These are phyloP conservation scores for Fusarium clavum DNA, from an alignment of 2,329 filamentous ascomycete genomes.

Conservation along the genomic window DNA sequence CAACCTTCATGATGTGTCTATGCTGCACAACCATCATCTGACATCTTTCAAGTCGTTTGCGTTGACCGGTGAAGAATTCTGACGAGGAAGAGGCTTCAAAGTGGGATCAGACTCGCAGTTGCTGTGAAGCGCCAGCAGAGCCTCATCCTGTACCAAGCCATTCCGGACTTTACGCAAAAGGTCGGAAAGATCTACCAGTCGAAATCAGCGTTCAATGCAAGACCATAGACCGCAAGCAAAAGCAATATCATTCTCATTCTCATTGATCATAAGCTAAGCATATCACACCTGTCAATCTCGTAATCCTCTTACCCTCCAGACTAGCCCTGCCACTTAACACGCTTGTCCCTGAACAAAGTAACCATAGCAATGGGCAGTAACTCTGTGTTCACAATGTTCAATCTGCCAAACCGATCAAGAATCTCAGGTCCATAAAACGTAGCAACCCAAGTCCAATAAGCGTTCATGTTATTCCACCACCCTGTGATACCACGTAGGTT, in stretches of 20 bases:
- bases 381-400: constrained; percentile 59
- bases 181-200: too few relatives aligned
- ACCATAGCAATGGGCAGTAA: constrained; percentile 62
- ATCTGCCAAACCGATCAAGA: constrained; percentile 57
- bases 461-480: constrained; percentile 50
- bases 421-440: constrained; percentile 59
- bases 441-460: constrained; percentile 62
- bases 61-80: not conserved
- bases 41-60: not conserved
- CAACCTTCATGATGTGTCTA: too few relatives aligned
- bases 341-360: constrained; percentile 56
- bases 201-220: too few relatives aligned
- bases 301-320: fast-evolving
- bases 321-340: constrained; percentile 55
- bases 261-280: too few relatives aligned
- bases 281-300: too few relatives aligned
- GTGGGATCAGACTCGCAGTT: not conserved
- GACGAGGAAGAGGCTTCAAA: not conserved
- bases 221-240: too few relatives aligned
- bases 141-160: not conserved
- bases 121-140: not conserved
- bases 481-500: constrained; percentile 40
- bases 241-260: too few relatives aligned
- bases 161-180: too few relatives aligned
- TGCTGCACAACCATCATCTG: too few relatives aligned